Evolutionary conservation across 768 basidiomycete genomes (phyloP).

Genomic region (Auriscalpium orientale): DNA sequence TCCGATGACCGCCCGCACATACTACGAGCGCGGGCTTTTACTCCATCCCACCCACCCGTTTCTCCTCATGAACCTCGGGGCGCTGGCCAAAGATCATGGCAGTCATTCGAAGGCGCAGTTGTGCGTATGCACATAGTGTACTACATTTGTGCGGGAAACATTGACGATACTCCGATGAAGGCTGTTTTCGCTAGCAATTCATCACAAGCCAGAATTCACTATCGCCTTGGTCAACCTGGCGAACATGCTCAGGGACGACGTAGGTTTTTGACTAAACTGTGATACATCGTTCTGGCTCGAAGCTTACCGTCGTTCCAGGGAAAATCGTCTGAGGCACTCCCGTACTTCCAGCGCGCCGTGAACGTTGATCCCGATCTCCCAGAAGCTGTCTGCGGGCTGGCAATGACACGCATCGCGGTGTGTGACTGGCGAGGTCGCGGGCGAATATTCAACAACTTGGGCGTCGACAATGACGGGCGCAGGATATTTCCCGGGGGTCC

Average conservation of each 20-base stretch:
- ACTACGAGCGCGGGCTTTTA: slow-evolving; percentile 38
- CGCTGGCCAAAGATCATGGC: slow-evolving; percentile 42
- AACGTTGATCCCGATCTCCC: slow-evolving; percentile 34
- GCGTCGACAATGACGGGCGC: slow-evolving; percentile 19
- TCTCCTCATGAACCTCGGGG: slow-evolving; percentile 43
- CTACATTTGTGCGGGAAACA: too few relatives aligned
- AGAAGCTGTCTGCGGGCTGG: slow-evolving; percentile 43
- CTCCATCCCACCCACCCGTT: slow-evolving; percentile 41
- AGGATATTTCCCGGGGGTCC: neutral
- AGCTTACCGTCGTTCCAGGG: slow-evolving; percentile 22
- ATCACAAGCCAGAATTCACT: slow-evolving; percentile 38
- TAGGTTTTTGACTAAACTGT: slow-evolving; percentile 14
- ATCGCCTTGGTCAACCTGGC: slow-evolving; percentile 46
- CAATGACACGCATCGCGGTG: slow-evolving; percentile 36
- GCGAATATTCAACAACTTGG: slow-evolving; percentile 21
- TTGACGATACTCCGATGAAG: slow-evolving; percentile 15
- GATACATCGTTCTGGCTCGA: neutral
- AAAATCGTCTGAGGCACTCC: slow-evolving; percentile 34
- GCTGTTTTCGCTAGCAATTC: slow-evolving; percentile 33
- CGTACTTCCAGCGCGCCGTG: slow-evolving; percentile 39
- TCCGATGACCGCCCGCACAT: slow-evolving; percentile 32
- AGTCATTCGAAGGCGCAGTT: slow-evolving; percentile 33
- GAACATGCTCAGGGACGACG: slow-evolving; percentile 42
- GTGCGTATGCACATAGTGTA: slow-evolving; percentile 19
- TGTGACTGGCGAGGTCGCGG: slow-evolving; percentile 39